Conservation (phyloP, 2,329 filamentous ascomycete genomes). For the Cladophialophora psammophila region DNA sequence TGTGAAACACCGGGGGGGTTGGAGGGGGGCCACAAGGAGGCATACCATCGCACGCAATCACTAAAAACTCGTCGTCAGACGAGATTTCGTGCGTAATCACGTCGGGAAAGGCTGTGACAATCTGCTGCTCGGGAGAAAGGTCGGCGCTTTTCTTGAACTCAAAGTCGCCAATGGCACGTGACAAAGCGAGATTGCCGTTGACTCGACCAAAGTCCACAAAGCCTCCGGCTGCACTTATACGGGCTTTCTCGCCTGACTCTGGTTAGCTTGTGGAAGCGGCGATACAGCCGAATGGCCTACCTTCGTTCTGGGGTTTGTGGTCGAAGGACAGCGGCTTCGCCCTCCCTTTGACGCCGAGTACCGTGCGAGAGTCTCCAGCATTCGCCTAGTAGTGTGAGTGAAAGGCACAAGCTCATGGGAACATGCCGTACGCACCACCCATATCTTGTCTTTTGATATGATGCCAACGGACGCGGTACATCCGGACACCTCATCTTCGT, state of each 20-base stretch:
- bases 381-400: conserved; percentile 73
- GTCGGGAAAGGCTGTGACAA: conserved; percentile 95
- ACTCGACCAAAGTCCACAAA: conserved; percentile 99
- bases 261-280: conserved; percentile 31
- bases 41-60: conserved; percentile 90
- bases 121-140: conserved; percentile 96
- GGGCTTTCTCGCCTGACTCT: conserved; percentile 84
- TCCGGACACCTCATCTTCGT: conserved; percentile 96
- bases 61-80: conserved; percentile 93
- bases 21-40: not conserved
- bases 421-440: conserved; percentile 71
- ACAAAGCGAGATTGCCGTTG: conserved; percentile 96
- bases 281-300: conserved; percentile 55
- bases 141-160: conserved; percentile 99
- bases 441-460: conserved; percentile 90
- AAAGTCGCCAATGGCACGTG: conserved; percentile 96
- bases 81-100: conserved; percentile 89
- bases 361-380: conserved; percentile 92
- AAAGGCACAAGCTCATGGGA: conserved; percentile 11
- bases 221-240: conserved; percentile 93
- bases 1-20: not conserved
- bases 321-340: conserved; percentile 99
- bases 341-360: conserved; percentile 93
- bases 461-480: conserved; percentile 94
- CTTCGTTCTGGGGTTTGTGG: conserved; percentile 98